Conservation (phyloP, 2,329 filamentous ascomycete genomes). For the Aureobasidium sp. region DNA sequence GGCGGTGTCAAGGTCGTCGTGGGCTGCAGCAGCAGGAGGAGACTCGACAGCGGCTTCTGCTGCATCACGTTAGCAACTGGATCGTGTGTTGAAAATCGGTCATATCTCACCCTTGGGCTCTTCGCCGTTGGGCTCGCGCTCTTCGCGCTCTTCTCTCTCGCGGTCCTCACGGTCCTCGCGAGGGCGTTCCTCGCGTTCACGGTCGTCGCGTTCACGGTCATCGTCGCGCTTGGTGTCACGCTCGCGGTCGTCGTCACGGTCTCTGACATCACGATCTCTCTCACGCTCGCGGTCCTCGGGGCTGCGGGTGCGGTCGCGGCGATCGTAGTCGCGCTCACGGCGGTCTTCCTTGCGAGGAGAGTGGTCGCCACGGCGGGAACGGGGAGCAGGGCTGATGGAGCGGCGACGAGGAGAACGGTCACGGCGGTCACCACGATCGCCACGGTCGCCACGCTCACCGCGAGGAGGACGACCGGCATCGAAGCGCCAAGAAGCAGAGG, state of each 20-base stretch:
- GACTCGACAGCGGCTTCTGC: conserved; percentile 54
- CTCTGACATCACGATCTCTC: conserved; percentile 46
- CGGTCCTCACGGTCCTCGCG: conserved; percentile 12
- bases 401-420: conserved; percentile 52
- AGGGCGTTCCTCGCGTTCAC: conserved; percentile 54
- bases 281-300: conserved; percentile 60
- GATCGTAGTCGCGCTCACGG: conserved; percentile 61
- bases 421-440: conserved; percentile 27
- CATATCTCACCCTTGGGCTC: conserved; percentile 68
- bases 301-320: conserved; percentile 63
- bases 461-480: conserved; percentile 55
- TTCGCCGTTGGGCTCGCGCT: conserved; percentile 54
- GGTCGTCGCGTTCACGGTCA: conserved; percentile 35
- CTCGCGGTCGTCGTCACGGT: conserved; percentile 42
- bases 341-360: conserved; percentile 57
- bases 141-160: conserved; percentile 39
- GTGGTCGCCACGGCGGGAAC: conserved; percentile 60
- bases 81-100: conserved; percentile 16
- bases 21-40: conserved; percentile 57
- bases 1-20: conserved; percentile 93
- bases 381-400: conserved; percentile 62
- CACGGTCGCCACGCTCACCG: conserved; percentile 2
- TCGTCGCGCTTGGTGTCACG: conserved; percentile 64
- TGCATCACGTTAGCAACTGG: conserved; percentile 22
- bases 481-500: conserved; percentile 96